phyloP scores from a whole-genome alignment of 23 red algal genomes.

The Chondrus crispus region DNA sequence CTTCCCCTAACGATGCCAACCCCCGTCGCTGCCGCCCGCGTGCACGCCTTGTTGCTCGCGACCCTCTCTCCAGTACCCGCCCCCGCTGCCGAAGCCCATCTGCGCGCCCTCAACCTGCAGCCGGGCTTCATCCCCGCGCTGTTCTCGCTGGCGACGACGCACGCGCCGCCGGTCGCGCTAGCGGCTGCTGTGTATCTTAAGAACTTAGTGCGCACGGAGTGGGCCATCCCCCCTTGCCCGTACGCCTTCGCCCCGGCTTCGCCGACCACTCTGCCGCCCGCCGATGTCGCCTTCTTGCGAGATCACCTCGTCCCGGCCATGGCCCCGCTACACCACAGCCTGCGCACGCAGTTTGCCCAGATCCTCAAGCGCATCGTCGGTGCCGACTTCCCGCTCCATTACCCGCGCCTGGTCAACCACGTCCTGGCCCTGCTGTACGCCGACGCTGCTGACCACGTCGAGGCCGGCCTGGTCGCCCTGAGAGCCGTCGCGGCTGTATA shows the following conservation, averaged over 20 bases:
- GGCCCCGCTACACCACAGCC: background rate
- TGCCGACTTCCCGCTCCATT: conserved; percentile 43
- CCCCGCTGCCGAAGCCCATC: background rate
- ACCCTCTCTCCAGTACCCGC: background rate
- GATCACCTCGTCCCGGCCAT: conserved; percentile 8
- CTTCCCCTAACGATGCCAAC: background rate
- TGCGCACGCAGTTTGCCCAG: conserved; percentile 47
- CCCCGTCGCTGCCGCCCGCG: background rate
- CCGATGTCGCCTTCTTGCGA: background rate
- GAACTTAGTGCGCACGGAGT: conserved; percentile 41
- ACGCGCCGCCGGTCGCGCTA: background rate
- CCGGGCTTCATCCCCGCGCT: background rate
- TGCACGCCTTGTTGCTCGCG: background rate
- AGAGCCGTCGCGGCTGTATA: conserved; percentile 25
- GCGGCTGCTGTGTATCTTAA: conserved; percentile 51
- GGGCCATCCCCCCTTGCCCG: background rate
- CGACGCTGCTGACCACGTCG: background rate
- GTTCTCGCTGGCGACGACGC: background rate
- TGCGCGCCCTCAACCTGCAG: background rate
- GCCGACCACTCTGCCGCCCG: background rate
- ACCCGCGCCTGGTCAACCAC: background rate
- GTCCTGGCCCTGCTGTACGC: conserved; percentile 2
- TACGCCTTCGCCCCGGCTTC: background rate
- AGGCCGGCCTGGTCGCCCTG: conserved; percentile 15
- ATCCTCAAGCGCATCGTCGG: background rate